A percentile compares a stretch with the other conserved stretches of the same genome.
phyloP scores from a whole-genome alignment of 768 basidiomycete species.

The Pleurotus citrinopileatus region DNA sequence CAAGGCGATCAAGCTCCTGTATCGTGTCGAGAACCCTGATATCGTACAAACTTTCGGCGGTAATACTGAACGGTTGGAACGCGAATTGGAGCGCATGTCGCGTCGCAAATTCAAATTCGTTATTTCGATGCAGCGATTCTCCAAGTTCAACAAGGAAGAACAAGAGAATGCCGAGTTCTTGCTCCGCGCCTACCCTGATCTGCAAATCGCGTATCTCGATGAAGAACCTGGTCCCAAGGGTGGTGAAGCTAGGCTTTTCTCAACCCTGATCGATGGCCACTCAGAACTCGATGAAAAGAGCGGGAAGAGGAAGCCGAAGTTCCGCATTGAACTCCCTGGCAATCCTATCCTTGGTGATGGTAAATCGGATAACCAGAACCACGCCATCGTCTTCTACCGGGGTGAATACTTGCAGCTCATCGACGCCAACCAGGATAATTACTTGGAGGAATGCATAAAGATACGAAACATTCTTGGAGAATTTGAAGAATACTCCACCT shows the following conservation, averaged over 20 bases:
- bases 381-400: constrained; percentile 98
- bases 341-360: constrained; percentile 99
- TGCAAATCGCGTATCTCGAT: constrained; percentile 97
- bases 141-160: constrained; percentile 99
- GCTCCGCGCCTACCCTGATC: constrained; percentile 94
- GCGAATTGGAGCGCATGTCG: constrained; percentile 95
- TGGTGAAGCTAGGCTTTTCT: constrained; percentile 86
- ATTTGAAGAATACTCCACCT: constrained; percentile 91
- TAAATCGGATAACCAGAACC: constrained; percentile 99
- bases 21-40: constrained; percentile 98
- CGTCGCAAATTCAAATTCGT: constrained; percentile 98
- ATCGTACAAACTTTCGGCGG: constrained; percentile 95
- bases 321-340: constrained; percentile 94
- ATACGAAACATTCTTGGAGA: constrained; percentile 97
- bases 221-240: constrained; percentile 91
- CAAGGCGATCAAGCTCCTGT: constrained; percentile 98
- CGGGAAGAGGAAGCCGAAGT: constrained; percentile 93
- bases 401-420: constrained; percentile 99
- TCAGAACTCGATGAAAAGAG: constrained; percentile 89
- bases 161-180: constrained; percentile 98
- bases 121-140: constrained; percentile 98
- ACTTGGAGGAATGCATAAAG: constrained; percentile 98
- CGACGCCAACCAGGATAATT: constrained; percentile 99
- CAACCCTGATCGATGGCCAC: constrained; percentile 94
- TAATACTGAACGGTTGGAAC: constrained; percentile 93